Conservation (phyloP, 2,329 filamentous ascomycete species). For the Septoria linicola region DNA sequence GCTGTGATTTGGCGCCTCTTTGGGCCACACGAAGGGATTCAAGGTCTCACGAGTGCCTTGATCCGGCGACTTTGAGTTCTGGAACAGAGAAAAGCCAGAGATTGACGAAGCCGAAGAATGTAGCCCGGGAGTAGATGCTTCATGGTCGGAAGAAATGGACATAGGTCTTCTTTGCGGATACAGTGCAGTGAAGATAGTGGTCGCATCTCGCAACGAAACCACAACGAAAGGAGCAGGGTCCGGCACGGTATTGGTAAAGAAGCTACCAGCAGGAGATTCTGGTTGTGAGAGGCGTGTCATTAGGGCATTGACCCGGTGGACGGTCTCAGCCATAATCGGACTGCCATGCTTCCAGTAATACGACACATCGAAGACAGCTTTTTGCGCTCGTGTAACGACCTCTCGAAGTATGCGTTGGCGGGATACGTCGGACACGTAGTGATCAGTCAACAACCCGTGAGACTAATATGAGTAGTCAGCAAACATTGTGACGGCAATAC, state of each 20-base stretch:
- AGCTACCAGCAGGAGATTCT: neutral
- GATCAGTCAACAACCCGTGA: conserved; percentile 71
- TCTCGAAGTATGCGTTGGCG: conserved; percentile 72
- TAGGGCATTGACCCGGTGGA: conserved; percentile 70
- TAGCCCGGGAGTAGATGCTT: conserved; percentile 50
- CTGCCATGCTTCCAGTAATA: conserved; percentile 65
- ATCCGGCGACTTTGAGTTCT: conserved; percentile 25
- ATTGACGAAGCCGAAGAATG: conserved; percentile 51
- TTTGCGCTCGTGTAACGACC: conserved; percentile 76
- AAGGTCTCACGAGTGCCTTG: neutral
- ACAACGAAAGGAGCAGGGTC: conserved; percentile 20
- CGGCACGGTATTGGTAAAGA: neutral
- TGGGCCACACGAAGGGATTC: neutral
- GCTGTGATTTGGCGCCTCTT: neutral
- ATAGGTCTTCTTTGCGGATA: conserved; percentile 72
- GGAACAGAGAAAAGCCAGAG: conserved; percentile 52
- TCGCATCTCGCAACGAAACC: conserved; percentile 71
- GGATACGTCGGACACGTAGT: conserved; percentile 88
- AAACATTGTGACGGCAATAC: neutral
- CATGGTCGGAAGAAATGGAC: conserved; percentile 52
- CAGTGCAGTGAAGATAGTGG: conserved; percentile 77
- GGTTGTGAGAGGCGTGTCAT: conserved; percentile 42
- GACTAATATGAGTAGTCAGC: conserved; percentile 48
- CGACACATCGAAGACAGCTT: conserved; percentile 73
- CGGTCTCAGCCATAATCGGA: conserved; percentile 62